Evolutionary conservation across 2,329 filamentous ascomycete genomes (phyloP).

Genomic region (Cadophora malorum): DNA sequence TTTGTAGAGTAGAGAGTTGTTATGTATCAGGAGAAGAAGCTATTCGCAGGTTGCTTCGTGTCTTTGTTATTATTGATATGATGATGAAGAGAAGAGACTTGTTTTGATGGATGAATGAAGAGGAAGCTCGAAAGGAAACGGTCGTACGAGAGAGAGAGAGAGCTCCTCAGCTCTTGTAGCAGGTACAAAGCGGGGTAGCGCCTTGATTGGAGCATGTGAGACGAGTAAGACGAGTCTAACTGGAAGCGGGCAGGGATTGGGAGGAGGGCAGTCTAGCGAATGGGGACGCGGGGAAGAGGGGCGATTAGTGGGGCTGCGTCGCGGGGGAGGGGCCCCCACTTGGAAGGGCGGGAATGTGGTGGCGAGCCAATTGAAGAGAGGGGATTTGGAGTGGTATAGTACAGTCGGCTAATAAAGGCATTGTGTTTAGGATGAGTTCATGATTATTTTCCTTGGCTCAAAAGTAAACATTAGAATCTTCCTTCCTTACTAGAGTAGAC

Average conservation of each 20-base stretch:
- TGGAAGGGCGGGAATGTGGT: neutral
- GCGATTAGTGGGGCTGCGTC: neutral
- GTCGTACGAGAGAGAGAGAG: neutral
- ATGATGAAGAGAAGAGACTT: neutral
- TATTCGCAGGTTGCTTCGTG: slow-evolving; percentile 1
- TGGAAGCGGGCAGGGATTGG: neutral
- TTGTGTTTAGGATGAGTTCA: too few relatives aligned
- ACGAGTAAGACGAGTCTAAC: slow-evolving; percentile 11
- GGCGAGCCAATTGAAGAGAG: neutral
- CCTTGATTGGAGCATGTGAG: slow-evolving; percentile 16
- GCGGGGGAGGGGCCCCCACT: slow-evolving; percentile 14
- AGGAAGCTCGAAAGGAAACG: neutral
- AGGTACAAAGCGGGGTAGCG: slow-evolving; percentile 20
- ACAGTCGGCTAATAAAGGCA: too few relatives aligned
- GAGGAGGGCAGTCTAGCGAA: slow-evolving; percentile 11
- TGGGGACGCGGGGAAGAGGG: slow-evolving; percentile 28
- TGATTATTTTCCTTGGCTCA: neutral
- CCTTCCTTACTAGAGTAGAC: too few relatives aligned
- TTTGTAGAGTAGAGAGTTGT: neutral
- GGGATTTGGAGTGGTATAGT: neutral
- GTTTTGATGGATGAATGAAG: slow-evolving; percentile 4
- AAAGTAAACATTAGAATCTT: neutral
- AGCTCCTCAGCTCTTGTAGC: slow-evolving; percentile 6
- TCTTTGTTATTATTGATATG: neutral
- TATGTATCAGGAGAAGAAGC: neutral